Percentiles rank a stretch among this genome's conserved stretches.
phyloP scores from a whole-genome alignment of 306 rosid species.

The Mimosa bimucronata region DNA sequence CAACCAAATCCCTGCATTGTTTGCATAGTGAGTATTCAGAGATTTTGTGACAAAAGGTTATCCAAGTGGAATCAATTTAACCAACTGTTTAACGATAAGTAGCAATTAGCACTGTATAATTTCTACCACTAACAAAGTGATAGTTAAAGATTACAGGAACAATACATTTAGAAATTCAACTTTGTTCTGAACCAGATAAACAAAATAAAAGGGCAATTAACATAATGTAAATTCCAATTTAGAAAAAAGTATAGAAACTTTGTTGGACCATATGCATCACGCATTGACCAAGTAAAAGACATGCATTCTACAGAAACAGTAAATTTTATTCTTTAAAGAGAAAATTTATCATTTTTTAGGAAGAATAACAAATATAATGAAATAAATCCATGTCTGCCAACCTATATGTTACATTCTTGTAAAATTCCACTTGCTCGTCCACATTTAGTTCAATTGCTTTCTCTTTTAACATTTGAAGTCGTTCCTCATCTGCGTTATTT shows the following conservation, averaged over 20 bases:
- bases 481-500: slow-evolving; percentile 80
- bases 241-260: background rate
- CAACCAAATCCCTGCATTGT: slow-evolving; percentile 75
- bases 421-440: slow-evolving; percentile 74
- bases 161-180: background rate
- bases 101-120: background rate
- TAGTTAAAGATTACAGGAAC: background rate
- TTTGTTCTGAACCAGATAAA: background rate
- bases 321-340: background rate
- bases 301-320: slow-evolving; percentile 11
- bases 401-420: slow-evolving; percentile 83
- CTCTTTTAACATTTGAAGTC: slow-evolving; percentile 67
- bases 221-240: background rate
- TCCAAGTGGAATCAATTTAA: background rate
- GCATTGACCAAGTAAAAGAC: slow-evolving; percentile 17
- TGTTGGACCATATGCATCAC: background rate
- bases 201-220: background rate
- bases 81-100: too few species aligned
- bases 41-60: background rate
- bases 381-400: slow-evolving; percentile 40
- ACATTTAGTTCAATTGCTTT: slow-evolving; percentile 75
- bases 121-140: background rate
- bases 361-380: background rate
- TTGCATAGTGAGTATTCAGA: background rate
- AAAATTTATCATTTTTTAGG: slow-evolving; percentile 4